Conservation (phyloP, 73 alveolate species). For the Symbiodinium natans region DNA sequence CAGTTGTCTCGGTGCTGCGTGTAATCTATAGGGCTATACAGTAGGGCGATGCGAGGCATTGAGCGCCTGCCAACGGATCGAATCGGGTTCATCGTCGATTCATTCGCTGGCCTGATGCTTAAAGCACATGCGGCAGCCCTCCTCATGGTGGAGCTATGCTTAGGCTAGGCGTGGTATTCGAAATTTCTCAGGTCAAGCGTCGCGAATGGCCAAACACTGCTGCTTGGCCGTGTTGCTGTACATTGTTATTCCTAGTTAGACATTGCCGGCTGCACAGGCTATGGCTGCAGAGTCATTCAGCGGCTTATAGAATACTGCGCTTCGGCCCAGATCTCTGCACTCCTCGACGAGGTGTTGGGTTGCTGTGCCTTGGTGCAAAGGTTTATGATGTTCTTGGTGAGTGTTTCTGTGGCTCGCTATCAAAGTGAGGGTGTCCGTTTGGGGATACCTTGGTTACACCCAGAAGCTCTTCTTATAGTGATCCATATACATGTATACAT, state of each 20-base stretch:
- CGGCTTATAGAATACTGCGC: conserved; percentile 96
- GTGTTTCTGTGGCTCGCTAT: no score
- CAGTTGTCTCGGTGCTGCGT: background rate
- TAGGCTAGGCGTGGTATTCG: background rate
- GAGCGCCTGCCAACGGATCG: conserved; percentile 96
- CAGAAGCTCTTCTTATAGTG: no score
- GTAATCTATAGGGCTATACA: background rate
- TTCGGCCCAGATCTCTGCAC: conserved; percentile 94
- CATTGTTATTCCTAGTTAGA: no score
- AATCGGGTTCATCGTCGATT: conserved; percentile 96
- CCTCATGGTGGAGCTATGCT: background rate
- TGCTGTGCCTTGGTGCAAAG: conserved; percentile 42
- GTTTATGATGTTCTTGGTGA: conserved; percentile 65
- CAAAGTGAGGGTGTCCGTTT: no score
- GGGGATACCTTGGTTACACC: no score
- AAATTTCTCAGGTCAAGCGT: conserved; percentile 25
- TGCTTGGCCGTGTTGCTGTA: background rate
- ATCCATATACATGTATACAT: no score
- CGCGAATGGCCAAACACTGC: conserved; percentile 94
- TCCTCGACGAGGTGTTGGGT: conserved; percentile 95
- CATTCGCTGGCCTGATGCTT: conserved; percentile 94
- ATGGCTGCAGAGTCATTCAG: conserved; percentile 98
- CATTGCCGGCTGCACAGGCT: conserved; percentile 69
- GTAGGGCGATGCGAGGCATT: conserved; percentile 61
- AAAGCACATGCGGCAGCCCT: conserved; percentile 20